Conservation (phyloP, 129 eudicot genomes). For the Glebionis coronaria region DNA sequence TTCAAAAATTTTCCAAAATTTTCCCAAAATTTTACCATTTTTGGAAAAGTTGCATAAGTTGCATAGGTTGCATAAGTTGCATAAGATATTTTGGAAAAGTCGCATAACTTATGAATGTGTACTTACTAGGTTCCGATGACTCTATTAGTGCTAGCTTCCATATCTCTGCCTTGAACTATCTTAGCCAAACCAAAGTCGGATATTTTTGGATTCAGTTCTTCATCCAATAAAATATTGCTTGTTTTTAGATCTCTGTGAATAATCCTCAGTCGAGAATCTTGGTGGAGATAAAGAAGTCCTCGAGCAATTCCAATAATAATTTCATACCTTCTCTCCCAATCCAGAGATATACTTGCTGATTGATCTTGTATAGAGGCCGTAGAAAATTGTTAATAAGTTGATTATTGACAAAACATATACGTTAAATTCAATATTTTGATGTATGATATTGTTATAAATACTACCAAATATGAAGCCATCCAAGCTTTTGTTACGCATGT, state of each 20-base stretch:
- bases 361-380: constrained; percentile 14
- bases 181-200: constrained; percentile 53
- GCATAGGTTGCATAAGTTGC: too few relatives aligned
- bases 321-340: constrained; percentile 37
- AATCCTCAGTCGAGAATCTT: constrained; percentile 43
- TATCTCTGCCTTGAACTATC: constrained; percentile 45
- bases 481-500: constrained; percentile 52
- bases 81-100: too few relatives aligned
- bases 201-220: constrained; percentile 40
- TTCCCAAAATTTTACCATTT: too few relatives aligned
- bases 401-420: background rate
- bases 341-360: constrained; percentile 16
- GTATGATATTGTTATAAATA: background rate
- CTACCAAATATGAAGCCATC: constrained; percentile 51
- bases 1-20: too few relatives aligned
- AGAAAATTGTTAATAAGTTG: background rate
- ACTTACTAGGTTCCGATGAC: constrained; percentile 46
- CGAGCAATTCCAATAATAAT: constrained; percentile 43
- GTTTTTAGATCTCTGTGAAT: constrained; percentile 40
- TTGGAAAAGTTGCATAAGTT: too few relatives aligned
- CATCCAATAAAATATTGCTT: constrained; percentile 42
- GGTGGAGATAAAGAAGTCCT: constrained; percentile 48
- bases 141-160: constrained; percentile 35
- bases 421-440: background rate
- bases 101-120: background rate